A percentile compares a stretch with the other conserved stretches of the same genome.
These are phyloP conservation scores for Rachicladosporium sp. DNA, from an alignment of 2,329 filamentous ascomycete genomes.

Conservation along the genomic window DNA sequence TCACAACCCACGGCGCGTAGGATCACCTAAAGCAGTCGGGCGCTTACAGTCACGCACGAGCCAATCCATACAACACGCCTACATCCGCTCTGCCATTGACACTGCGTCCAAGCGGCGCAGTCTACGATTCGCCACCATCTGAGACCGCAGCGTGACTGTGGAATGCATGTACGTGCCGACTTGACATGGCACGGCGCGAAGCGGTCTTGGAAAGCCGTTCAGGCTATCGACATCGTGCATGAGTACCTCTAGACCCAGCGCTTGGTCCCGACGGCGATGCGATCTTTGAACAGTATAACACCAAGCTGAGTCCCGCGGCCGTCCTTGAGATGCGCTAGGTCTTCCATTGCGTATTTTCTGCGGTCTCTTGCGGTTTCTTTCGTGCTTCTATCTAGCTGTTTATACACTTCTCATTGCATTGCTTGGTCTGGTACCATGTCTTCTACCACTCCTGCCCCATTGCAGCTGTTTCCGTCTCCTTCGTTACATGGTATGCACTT, in stretches of 20 bases:
- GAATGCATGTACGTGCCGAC: slow-evolving; percentile 6
- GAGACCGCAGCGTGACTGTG: slow-evolving; percentile 3
- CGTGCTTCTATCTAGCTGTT: background rate
- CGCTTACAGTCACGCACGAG: too few relatives aligned
- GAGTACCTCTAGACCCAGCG: slow-evolving; percentile 1
- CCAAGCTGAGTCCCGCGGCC: slow-evolving; percentile 1
- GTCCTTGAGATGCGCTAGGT: slow-evolving; percentile 10
- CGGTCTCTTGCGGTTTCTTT: slow-evolving; percentile 2
- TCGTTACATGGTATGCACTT: background rate
- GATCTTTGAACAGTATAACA: slow-evolving; percentile 1
- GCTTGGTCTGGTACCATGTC: slow-evolving; percentile 12
- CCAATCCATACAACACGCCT: too few relatives aligned
- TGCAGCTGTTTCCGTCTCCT: slow-evolving; percentile 12
- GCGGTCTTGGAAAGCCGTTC: background rate
- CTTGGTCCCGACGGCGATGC: slow-evolving; percentile 1
- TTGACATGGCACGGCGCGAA: slow-evolving; percentile 10
- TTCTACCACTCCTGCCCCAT: slow-evolving; percentile 6
- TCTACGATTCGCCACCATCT: slow-evolving; percentile 14
- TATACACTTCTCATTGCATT: background rate
- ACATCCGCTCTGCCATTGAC: too few relatives aligned
- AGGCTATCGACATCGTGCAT: slow-evolving; percentile 11
- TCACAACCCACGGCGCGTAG: too few relatives aligned
- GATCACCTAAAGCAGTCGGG: too few relatives aligned
- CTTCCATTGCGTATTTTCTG: slow-evolving; percentile 4
- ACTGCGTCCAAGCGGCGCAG: slow-evolving; percentile 12